Evolutionary conservation across 208 protist genomes (phyloP).

Genomic region (Lotmaria passim): DNA sequence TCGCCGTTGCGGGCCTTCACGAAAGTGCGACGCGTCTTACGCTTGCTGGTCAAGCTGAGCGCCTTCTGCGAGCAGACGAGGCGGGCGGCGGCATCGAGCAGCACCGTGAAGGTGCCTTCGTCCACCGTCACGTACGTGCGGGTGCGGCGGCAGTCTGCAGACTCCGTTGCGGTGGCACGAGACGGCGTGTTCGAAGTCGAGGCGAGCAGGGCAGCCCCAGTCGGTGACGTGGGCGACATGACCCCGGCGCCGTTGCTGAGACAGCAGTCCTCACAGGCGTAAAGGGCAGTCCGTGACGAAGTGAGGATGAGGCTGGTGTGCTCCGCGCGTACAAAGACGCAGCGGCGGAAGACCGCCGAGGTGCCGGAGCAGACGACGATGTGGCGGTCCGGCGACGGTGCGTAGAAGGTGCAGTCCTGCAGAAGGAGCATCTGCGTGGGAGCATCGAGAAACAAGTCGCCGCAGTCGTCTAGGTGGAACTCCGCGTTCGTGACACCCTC

Average conservation of each 20-base stretch:
- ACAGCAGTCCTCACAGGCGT: constrained; percentile 34
- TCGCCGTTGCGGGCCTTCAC: constrained; percentile 30
- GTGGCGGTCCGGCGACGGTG: constrained; percentile 28
- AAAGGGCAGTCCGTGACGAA: constrained; percentile 13
- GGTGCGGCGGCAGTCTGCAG: background rate
- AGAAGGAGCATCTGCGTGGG: constrained; percentile 47
- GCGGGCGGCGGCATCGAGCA: constrained; percentile 20
- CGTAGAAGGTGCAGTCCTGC: constrained; percentile 53
- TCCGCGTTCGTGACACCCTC: constrained; percentile 1
- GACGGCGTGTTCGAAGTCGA: background rate
- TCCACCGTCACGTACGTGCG: constrained; percentile 29
- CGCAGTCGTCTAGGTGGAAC: constrained; percentile 50
- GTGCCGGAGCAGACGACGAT: constrained; percentile 49
- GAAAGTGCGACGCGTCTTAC: constrained; percentile 23
- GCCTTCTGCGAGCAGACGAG: constrained; percentile 21
- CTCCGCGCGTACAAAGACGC: constrained; percentile 35
- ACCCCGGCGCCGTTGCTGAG: constrained; percentile 8
- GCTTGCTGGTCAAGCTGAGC: constrained; percentile 17
- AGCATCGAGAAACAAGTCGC: constrained; percentile 52
- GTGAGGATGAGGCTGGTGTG: constrained; percentile 31
- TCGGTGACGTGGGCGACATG: background rate
- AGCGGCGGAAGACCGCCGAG: constrained; percentile 57
- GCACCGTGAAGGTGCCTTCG: constrained; percentile 20
- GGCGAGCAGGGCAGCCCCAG: background rate
- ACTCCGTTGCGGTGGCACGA: background rate